Evolutionary conservation across 768 basidiomycete species (phyloP).

Genomic region (Flagelloscypha sp.): DNA sequence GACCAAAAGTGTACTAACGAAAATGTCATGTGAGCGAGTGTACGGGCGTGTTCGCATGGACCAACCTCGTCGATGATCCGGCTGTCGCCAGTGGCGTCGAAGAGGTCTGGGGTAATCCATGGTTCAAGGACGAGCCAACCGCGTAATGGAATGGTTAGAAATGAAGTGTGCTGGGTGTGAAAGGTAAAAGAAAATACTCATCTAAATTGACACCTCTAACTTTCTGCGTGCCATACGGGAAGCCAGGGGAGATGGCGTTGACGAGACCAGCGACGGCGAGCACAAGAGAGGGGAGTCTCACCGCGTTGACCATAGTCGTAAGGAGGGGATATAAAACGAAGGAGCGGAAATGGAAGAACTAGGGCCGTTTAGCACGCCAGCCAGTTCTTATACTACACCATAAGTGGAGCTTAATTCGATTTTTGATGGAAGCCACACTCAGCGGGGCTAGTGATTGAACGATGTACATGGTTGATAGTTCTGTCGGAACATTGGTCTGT

Average conservation of each 20-base stretch:
- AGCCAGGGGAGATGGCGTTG: constrained; percentile 39
- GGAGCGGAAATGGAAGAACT: constrained; percentile 9
- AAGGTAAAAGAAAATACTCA: constrained; percentile 52
- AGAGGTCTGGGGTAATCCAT: constrained; percentile 74
- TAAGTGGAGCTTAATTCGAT: too few relatives aligned
- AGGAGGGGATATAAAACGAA: constrained; percentile 10
- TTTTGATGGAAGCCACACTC: too few relatives aligned
- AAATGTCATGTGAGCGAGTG: too few relatives aligned
- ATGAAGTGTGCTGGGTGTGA: too few relatives aligned
- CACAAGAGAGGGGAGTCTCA: constrained; percentile 20
- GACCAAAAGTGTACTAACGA: constrained; percentile 73
- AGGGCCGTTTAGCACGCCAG: constrained; percentile 9
- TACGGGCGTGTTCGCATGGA: too few relatives aligned
- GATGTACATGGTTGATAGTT: too few relatives aligned
- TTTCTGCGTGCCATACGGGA: constrained; percentile 65
- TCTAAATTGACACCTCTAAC: constrained; percentile 83
- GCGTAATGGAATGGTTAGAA: constrained; percentile 5
- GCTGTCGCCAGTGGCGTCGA: constrained; percentile 52
- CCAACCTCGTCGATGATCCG: constrained; percentile 19
- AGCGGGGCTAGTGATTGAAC: too few relatives aligned
- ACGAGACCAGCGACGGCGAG: constrained; percentile 20
- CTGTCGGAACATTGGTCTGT: too few relatives aligned
- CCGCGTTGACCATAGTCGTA: constrained; percentile 11
- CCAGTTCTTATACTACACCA: too few relatives aligned
- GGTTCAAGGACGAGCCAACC: constrained; percentile 53